phyloP scores from a whole-genome alignment of 2,329 filamentous ascomycete species.

The Neonectria ditissima region DNA sequence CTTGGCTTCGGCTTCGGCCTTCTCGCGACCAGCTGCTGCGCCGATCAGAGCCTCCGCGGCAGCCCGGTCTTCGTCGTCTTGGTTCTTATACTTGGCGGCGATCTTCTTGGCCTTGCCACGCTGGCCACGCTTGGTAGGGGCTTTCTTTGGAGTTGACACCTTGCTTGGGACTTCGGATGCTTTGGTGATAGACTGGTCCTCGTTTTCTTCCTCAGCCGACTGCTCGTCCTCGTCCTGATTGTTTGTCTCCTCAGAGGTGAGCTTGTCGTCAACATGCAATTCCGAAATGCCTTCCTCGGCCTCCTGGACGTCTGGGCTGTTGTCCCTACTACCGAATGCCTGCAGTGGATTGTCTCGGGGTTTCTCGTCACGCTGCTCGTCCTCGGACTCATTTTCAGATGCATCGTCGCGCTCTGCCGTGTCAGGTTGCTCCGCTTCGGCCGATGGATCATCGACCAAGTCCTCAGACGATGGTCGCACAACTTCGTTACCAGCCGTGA shows the following conservation, averaged over 20 bases:
- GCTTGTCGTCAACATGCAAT: constrained; percentile 39
- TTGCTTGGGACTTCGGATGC: constrained; percentile 35
- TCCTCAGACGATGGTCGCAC: constrained; percentile 43
- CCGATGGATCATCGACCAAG: constrained; percentile 37
- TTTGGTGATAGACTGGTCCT: constrained; percentile 39
- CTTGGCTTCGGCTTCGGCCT: constrained; percentile 74
- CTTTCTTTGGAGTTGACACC: constrained; percentile 53
- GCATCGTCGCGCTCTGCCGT: constrained; percentile 47
- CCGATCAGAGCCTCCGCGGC: constrained; percentile 91
- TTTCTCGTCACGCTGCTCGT: constrained; percentile 46
- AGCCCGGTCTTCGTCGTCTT: constrained; percentile 92
- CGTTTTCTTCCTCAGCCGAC: constrained; percentile 38
- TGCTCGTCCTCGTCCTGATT: constrained; percentile 40
- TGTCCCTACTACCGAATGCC: constrained; percentile 38
- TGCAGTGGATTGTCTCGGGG: constrained; percentile 55
- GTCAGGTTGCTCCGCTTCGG: constrained; percentile 36
- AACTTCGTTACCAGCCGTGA: constrained; percentile 31
- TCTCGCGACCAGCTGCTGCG: constrained; percentile 73
- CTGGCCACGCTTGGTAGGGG: constrained; percentile 75
- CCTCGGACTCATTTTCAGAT: constrained; percentile 48
- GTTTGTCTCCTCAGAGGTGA: constrained; percentile 37
- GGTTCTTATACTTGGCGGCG: constrained; percentile 88
- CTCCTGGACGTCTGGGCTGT: constrained; percentile 45
- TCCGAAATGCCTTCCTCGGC: constrained; percentile 41
- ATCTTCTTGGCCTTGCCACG: constrained; percentile 87